Base-by-base conservation (phyloP, 1,284 basidiomycete genomes). In the Cutaneotrichosporon sp. region DNA sequence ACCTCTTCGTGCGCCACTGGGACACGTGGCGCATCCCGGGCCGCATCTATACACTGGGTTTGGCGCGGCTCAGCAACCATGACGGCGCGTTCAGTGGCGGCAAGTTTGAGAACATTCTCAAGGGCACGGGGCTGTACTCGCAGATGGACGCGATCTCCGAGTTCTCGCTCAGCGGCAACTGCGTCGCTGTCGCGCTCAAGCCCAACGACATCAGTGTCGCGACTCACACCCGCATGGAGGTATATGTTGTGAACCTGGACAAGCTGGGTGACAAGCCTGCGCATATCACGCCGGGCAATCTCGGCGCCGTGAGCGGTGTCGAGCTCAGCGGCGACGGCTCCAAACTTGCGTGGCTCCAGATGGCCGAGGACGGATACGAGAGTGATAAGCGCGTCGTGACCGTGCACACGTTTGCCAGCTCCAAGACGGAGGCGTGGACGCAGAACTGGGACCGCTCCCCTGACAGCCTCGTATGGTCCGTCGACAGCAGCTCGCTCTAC, bases 351-450 rank as follows among this genome's bases (percentile, higher is more conserved):
- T 97, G 93, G 93, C 81, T 91, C 47, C 89, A 97, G 78, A 85
- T 93, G 68, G 87, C 88, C 56, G 77, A 89, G 74, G 92, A 97
- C 73, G 93, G 92, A 1, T 90, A 94, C 72, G 93, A 97, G 79
- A 85, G 89, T 26, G 82, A 83, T 67, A 69, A 73, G 26, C 74
- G 79, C 47, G 88, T 90, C 72, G 84, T 94, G 55, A 86, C 92
- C 57, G 85, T 94, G 14, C 90, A 89, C 71, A 77, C 79, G 73
- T 79, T 94, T 21, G 63, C 67, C 31, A 58, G 58, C 14, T 65
- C 68, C 36, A 68, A 70, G 46, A 61, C 58, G 18, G 56, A 57
- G 36, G 56, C 69, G 11, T 79, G 77, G 65, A 90, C 90, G 0
- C 87, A 90, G 66, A 75, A 84, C 32, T 96, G 92, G 92, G 92